A percentile compares a stretch with the other conserved stretches of the same genome.
phyloP scores from a whole-genome alignment of 768 basidiomycete species.

The Trametes maxima region DNA sequence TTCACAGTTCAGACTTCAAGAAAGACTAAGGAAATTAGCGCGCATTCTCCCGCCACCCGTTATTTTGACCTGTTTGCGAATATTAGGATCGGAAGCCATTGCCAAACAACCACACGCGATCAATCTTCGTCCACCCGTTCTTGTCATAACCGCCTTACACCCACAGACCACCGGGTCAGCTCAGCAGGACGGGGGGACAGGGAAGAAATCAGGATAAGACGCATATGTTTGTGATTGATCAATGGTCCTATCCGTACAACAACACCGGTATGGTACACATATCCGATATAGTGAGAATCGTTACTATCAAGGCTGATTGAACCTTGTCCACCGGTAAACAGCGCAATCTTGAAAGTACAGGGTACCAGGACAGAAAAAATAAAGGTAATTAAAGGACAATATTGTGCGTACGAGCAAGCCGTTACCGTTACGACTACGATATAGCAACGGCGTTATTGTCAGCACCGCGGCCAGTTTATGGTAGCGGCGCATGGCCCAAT shows the following conservation, averaged over 20 bases:
- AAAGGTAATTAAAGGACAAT: not conserved
- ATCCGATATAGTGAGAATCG: too few species aligned
- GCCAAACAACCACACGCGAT: conserved; percentile 20
- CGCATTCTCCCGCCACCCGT: not conserved
- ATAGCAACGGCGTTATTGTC: not conserved
- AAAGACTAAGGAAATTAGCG: not conserved
- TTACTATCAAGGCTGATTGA: too few species aligned
- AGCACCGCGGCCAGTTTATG: not conserved
- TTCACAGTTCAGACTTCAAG: not conserved
- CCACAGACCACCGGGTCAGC: not conserved
- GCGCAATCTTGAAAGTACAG: too few species aligned
- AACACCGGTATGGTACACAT: too few species aligned
- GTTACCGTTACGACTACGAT: not conserved
- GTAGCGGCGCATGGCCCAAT: not conserved
- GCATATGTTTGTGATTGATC: too few species aligned
- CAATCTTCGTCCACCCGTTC: not conserved
- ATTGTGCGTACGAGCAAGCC: not conserved
- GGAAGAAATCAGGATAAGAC: too few species aligned
- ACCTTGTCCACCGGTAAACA: too few species aligned
- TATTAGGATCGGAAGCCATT: conserved; percentile 23
- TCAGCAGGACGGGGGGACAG: too few species aligned
- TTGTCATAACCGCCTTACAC: not conserved
- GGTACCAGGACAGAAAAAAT: not conserved
- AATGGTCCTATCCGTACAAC: too few species aligned
- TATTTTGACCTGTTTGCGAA: conserved; percentile 8